Evolutionary conservation across 2,329 filamentous ascomycete genomes (phyloP), one percentile per base, ranked within the genome.

Genomic region (Ophiostoma novo-ulmi): DNA sequence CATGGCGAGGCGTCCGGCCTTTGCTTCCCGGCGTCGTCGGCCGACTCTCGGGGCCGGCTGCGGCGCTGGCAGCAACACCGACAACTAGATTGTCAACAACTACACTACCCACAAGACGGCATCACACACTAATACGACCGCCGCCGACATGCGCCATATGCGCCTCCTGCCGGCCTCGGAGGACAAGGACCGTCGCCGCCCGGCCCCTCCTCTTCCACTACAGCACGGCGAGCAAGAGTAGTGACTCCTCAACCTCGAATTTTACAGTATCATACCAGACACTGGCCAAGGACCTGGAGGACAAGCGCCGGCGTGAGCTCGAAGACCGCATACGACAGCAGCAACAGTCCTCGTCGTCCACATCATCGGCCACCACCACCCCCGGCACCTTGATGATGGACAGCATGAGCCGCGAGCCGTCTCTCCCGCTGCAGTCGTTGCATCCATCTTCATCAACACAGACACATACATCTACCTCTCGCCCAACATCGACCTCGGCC

Each of bases 381-480:
- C 73, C 70, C 0, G 74, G 73, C n/a, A 67, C 72, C 5, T 69
- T 71, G 13, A 71, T 77, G 14, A 44, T 76, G 48, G 72, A 76
- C 8, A 75, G 74, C 61, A 71, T 78, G 1, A 73, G 72, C 20
- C 31, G 70, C 26, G 58, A 76, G 20, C 70, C 77, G 8, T 73
- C 72, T 3, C 17, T 73, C 75, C 61, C 55, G 3, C 31, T 70
- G 64, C 35, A 31, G 14, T n/a, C 38, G 1, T 10, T 58, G 13
- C 52, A 22, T 26, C 6, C 52, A 22, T 26, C 52, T 14, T 11
- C 52, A 26, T 13, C n/a, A 13, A 22, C 52, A 22, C 22, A 58
- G 3, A 14, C n/a, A 22, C 17, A 58, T 58, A 31, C 22, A 20
- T 10, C 38, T 3, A 48, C 44, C 44, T 6, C 44, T 8, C 35